Conservation (phyloP, 2,329 filamentous ascomycete species). For the Talaromyces sp. region DNA sequence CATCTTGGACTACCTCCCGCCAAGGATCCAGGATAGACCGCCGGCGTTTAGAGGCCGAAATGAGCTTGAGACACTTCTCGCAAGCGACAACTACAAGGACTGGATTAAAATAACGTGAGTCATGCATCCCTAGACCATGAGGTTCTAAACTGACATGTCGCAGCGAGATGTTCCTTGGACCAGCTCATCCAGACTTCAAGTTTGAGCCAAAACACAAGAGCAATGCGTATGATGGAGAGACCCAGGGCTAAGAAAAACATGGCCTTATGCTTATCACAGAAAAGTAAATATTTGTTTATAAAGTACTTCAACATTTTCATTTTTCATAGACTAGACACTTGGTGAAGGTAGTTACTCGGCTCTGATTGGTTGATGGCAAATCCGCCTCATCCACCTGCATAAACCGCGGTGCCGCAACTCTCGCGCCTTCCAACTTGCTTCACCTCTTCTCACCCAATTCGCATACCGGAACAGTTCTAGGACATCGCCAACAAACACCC, state of each 20-base stretch:
- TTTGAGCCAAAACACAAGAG: constrained; percentile 98
- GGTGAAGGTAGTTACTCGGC: background rate
- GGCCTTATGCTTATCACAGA: background rate
- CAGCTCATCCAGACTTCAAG: constrained; percentile 80
- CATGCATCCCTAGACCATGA: background rate
- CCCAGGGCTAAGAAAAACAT: constrained; percentile 52
- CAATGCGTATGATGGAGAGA: constrained; percentile 79
- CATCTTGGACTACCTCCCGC: constrained; percentile 79
- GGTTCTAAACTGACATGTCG: constrained; percentile 5
- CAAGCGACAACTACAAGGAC: constrained; percentile 86
- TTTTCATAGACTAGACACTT: background rate
- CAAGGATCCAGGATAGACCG: constrained; percentile 81
- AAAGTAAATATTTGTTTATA: background rate
- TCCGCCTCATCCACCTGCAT: background rate
- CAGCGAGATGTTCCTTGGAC: constrained; percentile 96
- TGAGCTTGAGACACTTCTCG: constrained; percentile 89
- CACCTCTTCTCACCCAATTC: background rate
- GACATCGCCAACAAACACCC: background rate
- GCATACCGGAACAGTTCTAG: background rate
- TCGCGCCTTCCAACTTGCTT: background rate
- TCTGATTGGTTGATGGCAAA: background rate
- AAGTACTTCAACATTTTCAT: background rate
- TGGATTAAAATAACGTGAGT: constrained; percentile 97
- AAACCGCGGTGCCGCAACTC: background rate
- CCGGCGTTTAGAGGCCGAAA: constrained; percentile 77